These are phyloP conservation scores for Rhizopogon rudus DNA, from an alignment of 768 basidiomycete species.

Conservation along the genomic window DNA sequence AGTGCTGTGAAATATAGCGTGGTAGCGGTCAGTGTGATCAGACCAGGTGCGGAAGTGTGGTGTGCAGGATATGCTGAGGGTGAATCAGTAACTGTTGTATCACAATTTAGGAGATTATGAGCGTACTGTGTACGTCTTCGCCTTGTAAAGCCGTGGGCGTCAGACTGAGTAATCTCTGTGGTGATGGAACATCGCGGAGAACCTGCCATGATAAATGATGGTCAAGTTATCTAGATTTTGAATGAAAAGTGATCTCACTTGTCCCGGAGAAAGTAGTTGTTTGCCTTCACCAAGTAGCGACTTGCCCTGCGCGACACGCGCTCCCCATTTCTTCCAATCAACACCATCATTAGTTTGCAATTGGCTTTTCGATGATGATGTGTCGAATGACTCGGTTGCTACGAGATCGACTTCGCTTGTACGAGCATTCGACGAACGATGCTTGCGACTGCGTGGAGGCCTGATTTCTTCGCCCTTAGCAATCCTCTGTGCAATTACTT, in stretches of 20 bases:
- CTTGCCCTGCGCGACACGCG: constrained; percentile 42
- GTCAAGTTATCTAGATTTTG: not conserved
- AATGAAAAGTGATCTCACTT: constrained; percentile 27
- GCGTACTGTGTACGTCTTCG: constrained; percentile 32
- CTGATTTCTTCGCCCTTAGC: constrained; percentile 47
- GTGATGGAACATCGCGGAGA: too few relatives aligned
- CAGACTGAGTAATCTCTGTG: not conserved
- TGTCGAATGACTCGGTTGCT: not conserved
- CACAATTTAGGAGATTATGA: not conserved
- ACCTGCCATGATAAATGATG: too few relatives aligned
- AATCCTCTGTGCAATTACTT: constrained; percentile 57
- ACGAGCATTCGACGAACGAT: constrained; percentile 11
- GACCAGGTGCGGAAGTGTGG: constrained; percentile 46
- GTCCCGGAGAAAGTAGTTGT: constrained; percentile 30
- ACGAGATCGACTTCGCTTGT: constrained; percentile 5
- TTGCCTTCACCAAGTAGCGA: constrained; percentile 37
- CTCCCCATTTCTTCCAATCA: constrained; percentile 57
- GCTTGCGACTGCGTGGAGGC: constrained; percentile 23
- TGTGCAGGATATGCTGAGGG: constrained; percentile 57
- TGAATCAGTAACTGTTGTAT: not conserved
- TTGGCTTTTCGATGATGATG: not conserved
- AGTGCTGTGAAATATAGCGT: constrained; percentile 53
- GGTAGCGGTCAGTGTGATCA: constrained; percentile 51
- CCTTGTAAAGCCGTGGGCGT: not conserved
- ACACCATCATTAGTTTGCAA: constrained; percentile 18